A percentile compares a stretch with the other conserved stretches of the same genome.
Evolutionary conservation across 805 yeast genomes (phyloP).

Genomic region (Nakazawaea populi): DNA sequence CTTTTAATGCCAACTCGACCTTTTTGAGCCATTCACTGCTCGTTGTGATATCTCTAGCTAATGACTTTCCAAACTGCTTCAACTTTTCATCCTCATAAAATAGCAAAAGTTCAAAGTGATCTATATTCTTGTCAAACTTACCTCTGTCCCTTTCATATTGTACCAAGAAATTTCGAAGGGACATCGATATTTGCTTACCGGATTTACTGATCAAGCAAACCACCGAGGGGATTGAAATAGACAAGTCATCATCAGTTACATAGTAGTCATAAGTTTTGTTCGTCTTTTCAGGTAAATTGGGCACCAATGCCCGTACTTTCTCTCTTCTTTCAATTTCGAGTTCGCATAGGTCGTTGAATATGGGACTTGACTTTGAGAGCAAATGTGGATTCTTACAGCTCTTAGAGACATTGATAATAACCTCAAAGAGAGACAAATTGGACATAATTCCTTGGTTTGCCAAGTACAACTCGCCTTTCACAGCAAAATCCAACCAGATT

Average conservation of each 20-base stretch:
- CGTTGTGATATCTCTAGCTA: conserved; percentile 37
- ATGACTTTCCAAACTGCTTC: conserved; percentile 25
- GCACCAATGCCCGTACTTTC: conserved; percentile 25
- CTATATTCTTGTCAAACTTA: conserved; percentile 13
- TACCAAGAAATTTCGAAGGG: conserved; percentile 26
- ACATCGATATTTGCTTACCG: conserved; percentile 26
- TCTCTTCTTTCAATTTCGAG: conserved; percentile 40
- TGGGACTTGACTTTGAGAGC: conserved; percentile 25
- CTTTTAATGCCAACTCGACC: conserved; percentile 33
- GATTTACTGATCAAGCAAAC: conserved; percentile 26
- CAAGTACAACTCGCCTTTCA: conserved; percentile 48
- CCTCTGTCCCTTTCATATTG: conserved; percentile 8
- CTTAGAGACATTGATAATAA: conserved; percentile 41
- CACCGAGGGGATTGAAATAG: conserved; percentile 48
- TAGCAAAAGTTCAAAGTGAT: conserved; percentile 37
- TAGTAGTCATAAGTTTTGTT: conserved; percentile 26
- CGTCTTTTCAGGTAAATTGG: conserved; percentile 26
- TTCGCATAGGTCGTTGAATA: conserved; percentile 28
- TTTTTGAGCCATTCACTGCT: conserved; percentile 47
- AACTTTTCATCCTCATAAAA: conserved; percentile 50
- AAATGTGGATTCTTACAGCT: conserved; percentile 33
- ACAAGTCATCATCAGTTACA: conserved; percentile 49
- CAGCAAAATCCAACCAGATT: conserved; percentile 47
- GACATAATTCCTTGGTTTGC: conserved; percentile 42
- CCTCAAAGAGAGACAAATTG: conserved; percentile 41